Conservation (phyloP, 139 green algal genomes). For the Parachlorella kessleri region DNA sequence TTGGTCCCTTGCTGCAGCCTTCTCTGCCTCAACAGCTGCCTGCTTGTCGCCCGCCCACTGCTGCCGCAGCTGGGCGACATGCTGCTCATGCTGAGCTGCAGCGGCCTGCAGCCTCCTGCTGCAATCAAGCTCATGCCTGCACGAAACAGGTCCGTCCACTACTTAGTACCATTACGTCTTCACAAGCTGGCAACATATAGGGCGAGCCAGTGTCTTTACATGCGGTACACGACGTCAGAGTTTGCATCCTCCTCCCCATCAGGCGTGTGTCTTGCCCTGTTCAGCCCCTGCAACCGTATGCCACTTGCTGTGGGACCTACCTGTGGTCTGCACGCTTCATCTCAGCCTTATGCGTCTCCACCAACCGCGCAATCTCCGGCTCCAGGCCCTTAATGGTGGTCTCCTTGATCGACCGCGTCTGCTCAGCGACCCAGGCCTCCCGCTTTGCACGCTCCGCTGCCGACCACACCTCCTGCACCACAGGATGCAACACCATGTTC, state of each 20-base stretch:
- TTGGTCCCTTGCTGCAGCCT: constrained; percentile 25
- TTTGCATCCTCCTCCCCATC: too few relatives aligned
- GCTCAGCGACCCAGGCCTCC: constrained; percentile 52
- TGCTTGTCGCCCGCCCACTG: constrained; percentile 27
- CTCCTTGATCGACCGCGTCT: constrained; percentile 61
- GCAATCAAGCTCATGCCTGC: background rate
- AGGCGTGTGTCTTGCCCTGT: too few relatives aligned
- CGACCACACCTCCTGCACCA: constrained; percentile 40
- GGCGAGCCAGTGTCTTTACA: background rate
- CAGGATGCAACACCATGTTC: too few relatives aligned
- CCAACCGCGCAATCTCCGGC: constrained; percentile 57
- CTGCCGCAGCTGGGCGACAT: constrained; percentile 27
- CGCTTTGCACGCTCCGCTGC: constrained; percentile 40
- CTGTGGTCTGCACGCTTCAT: constrained; percentile 13
- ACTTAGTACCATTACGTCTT: too few relatives aligned
- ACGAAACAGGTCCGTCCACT: too few relatives aligned
- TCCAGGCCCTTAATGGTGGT: constrained; percentile 58
- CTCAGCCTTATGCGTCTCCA: constrained; percentile 51
- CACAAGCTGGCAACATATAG: too few relatives aligned
- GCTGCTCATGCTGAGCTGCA: constrained; percentile 29
- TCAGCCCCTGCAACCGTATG: too few relatives aligned
- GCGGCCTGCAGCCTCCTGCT: constrained; percentile 13
- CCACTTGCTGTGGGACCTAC: too few relatives aligned
- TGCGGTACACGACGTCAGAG: too few relatives aligned
- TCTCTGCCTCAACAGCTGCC: constrained; percentile 42